Evolutionary conservation across 2,329 filamentous ascomycete species (phyloP).

Genomic region (Cercospora citrullina): DNA sequence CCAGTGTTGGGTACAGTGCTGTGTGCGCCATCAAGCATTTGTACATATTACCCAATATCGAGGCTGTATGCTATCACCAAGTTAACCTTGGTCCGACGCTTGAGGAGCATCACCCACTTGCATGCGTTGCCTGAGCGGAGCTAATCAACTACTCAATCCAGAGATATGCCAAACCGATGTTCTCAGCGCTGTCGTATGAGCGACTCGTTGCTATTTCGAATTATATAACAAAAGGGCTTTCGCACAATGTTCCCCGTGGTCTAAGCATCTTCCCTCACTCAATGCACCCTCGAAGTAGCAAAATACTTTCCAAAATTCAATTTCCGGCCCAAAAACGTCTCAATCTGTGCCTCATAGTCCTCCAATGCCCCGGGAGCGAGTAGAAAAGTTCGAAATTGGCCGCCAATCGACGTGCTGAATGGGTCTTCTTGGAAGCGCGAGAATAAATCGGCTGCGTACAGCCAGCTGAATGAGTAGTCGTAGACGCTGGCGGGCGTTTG

Average conservation of each 20-base stretch:
- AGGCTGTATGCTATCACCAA: too few relatives aligned
- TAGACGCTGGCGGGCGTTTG: background rate
- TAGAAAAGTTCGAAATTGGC: background rate
- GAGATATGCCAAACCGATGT: too few relatives aligned
- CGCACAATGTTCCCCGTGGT: background rate
- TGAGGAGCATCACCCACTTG: too few relatives aligned
- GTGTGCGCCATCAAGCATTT: too few relatives aligned
- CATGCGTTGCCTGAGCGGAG: too few relatives aligned
- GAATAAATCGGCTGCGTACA: background rate
- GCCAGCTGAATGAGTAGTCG: background rate
- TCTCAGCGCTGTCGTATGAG: too few relatives aligned
- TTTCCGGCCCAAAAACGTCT: background rate
- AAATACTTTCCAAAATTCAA: background rate
- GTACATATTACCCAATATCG: too few relatives aligned
- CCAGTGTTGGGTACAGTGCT: too few relatives aligned
- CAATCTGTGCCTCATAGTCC: background rate
- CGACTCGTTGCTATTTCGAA: too few relatives aligned
- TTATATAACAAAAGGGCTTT: background rate
- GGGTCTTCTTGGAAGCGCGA: background rate
- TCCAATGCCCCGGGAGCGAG: background rate
- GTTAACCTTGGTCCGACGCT: too few relatives aligned
- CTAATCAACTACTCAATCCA: too few relatives aligned
- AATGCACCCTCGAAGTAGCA: background rate
- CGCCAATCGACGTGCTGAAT: background rate
- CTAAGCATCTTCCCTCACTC: background rate